phyloP scores from a whole-genome alignment of 164 flowering plant genomes.

The Paratinospora sagittata region DNA sequence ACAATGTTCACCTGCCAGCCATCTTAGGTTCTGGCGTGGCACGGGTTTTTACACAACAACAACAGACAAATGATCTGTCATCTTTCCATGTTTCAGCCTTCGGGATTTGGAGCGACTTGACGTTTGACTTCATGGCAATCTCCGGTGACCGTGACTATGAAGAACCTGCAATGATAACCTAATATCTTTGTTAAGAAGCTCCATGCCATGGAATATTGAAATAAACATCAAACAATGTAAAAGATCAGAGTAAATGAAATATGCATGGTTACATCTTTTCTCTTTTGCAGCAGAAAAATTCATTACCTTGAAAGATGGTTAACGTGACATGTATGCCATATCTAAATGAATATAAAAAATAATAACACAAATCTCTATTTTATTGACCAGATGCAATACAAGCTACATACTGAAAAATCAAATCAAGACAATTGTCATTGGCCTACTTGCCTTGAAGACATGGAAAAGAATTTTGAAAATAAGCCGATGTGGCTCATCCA shows the following conservation, averaged over 20 bases:
- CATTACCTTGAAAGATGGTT: neutral
- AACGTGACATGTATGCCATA: too few relatives aligned
- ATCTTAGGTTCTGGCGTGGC: constrained; percentile 31
- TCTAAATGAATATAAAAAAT: too few relatives aligned
- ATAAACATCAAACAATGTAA: neutral
- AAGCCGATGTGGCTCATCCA: too few relatives aligned
- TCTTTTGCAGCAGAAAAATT: neutral
- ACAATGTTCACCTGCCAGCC: constrained; percentile 24
- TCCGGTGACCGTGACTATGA: constrained; percentile 62
- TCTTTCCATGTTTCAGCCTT: constrained; percentile 39
- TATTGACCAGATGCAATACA: too few relatives aligned
- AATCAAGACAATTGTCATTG: too few relatives aligned
- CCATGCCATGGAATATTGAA: neutral
- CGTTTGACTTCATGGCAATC: constrained; percentile 35
- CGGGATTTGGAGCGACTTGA: constrained; percentile 45
- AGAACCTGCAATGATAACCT: constrained; percentile 52
- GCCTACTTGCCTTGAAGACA: too few relatives aligned
- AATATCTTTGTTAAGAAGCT: neutral
- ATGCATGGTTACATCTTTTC: neutral
- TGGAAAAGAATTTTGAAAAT: too few relatives aligned
- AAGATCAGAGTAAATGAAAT: neutral
- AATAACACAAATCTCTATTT: too few relatives aligned
- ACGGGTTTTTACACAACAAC: constrained; percentile 38
- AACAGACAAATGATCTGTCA: constrained; percentile 36
- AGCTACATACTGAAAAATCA: too few relatives aligned